A percentile compares a stretch with the other conserved stretches of the same genome.
Conservation (phyloP, 305 asterid genomes). For the Fraxinus sp. region DNA sequence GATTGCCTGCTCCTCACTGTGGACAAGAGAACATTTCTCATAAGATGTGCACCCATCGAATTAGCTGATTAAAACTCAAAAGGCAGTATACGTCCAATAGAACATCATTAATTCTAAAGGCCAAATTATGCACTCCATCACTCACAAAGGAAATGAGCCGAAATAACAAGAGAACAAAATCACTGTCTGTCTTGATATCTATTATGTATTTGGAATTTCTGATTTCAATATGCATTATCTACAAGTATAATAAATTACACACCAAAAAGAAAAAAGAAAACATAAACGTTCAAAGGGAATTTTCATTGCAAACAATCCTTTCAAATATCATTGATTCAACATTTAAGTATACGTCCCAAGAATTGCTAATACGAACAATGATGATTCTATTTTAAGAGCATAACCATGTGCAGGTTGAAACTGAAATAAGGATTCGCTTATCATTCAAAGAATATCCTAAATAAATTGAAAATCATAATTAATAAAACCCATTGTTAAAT, state of each 20-base stretch:
- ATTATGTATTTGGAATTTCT: background rate
- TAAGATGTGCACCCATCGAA: background rate
- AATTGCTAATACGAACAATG: background rate
- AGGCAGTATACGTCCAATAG: background rate
- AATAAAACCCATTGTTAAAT: background rate
- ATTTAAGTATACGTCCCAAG: background rate
- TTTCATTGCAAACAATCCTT: background rate
- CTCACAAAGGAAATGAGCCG: background rate
- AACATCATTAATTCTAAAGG: background rate
- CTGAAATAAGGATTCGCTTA: constrained; percentile 10
- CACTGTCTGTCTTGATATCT: background rate
- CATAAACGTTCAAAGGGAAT: background rate
- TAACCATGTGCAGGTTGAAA: background rate
- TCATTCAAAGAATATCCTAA: background rate
- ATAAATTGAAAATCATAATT: background rate
- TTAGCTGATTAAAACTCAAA: background rate
- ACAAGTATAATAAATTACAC: background rate
- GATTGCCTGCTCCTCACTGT: too few relatives aligned
- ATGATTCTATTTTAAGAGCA: background rate
- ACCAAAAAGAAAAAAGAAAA: background rate
- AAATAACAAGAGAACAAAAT: background rate
- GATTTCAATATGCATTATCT: background rate
- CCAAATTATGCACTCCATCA: background rate
- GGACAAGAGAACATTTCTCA: too few relatives aligned
- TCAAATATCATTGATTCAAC: background rate